Base-by-base conservation (phyloP, 169 alveolate species). In the Babesia microti region DNA sequence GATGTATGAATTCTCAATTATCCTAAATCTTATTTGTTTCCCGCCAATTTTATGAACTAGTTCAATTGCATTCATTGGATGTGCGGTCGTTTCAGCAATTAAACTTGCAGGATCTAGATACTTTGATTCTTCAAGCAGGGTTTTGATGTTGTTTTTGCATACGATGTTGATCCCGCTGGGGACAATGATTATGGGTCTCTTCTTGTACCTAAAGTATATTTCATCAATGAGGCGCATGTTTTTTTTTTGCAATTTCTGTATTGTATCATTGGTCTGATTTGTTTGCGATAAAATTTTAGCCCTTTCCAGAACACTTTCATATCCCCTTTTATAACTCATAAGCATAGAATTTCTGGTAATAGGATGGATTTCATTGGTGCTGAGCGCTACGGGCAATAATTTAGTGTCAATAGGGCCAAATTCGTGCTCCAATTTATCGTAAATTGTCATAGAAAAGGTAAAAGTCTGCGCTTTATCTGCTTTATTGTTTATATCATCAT, bases 1-100 rank as follows among this genome's bases (percentile, higher is more conserved):
- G 23, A 67, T 66, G 41, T 75, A 58, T 1, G 78, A 65, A 48
- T 57, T 68, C 60, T 75, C 85, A 11, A 75, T 58, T 28, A 75
- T 72, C 15, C 73, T 42, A 33, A 75, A 75, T 59, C 68, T 75
- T 3, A 75, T 56, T 12, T 33, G 54, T 52, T 67, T 68, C 21
- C 68, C 68, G 34, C 65, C 52, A 42, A 75, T 65, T 35, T 54
- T 75, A 30, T 68, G 74, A 4, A 75, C 67, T 7, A 75, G 58
- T 32, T 73, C 74, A 30, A 69, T 48, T 34, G 79, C 70, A 54
- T 75, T 66, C 63, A 63, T 58, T 3, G 68, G 61, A 35, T 30
- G 28, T 1, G 6, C 17, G 22, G 46, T 5, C 18, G 6, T n/a
- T 14, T 41, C 34, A 4, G 7, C 23, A n/a, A 7, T 33, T 22